Evolutionary conservation across 2,329 filamentous ascomycete genomes (phyloP).

Genomic region (Xylaria sp.): DNA sequence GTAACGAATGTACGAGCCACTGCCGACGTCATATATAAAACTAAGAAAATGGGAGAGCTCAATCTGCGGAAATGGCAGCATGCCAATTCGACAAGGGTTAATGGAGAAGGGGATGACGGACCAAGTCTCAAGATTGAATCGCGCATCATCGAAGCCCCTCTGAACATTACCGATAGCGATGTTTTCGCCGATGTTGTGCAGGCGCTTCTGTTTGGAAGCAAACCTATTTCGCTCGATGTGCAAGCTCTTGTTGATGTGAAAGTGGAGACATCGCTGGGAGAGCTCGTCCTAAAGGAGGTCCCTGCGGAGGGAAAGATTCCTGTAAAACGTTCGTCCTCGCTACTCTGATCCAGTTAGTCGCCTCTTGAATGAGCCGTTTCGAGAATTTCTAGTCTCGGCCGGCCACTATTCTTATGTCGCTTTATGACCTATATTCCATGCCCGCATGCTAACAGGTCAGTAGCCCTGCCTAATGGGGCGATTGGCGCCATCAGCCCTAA

Average conservation of each 20-base stretch:
- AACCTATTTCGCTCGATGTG: constrained; percentile 77
- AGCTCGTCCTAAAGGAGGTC: constrained; percentile 83
- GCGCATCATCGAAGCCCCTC: constrained; percentile 78
- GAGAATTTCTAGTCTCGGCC: constrained; percentile 37
- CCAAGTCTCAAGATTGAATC: constrained; percentile 79
- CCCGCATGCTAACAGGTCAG: constrained; percentile 50
- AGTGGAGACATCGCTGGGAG: constrained; percentile 82
- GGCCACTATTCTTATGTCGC: constrained; percentile 40
- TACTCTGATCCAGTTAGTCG: constrained; percentile 61
- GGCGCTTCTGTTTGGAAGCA: constrained; percentile 78
- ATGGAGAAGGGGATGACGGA: constrained; percentile 66
- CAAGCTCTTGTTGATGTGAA: constrained; percentile 85
- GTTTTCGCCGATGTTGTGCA: constrained; percentile 86
- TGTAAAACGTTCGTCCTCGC: constrained; percentile 87
- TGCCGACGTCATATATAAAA: constrained; percentile 83
- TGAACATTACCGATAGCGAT: constrained; percentile 83
- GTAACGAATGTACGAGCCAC: constrained; percentile 80
- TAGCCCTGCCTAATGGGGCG: constrained; percentile 69
- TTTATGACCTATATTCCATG: constrained; percentile 31
- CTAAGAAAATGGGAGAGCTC: constrained; percentile 81
- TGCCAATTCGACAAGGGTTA: constrained; percentile 80
- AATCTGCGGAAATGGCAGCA: constrained; percentile 84
- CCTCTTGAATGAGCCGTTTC: constrained; percentile 43
- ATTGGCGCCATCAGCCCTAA: constrained; percentile 66
- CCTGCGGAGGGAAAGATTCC: constrained; percentile 87